phyloP scores from a whole-genome alignment of 306 rosid genomes.

The Luffa aegyptiaca region DNA sequence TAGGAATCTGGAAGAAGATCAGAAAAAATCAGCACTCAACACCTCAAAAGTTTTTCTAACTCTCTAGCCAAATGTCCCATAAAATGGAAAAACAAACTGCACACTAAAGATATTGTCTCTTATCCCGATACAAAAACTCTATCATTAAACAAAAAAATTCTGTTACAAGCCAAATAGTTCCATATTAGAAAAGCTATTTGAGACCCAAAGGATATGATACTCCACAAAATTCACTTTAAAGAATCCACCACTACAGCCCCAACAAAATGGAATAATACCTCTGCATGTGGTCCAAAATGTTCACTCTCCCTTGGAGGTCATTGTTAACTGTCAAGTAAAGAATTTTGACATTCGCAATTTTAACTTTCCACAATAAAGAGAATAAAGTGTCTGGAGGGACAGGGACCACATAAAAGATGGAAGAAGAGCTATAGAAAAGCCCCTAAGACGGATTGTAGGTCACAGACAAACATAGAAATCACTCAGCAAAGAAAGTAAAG shows the following conservation, averaged over 20 bases:
- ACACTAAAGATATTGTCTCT: background rate
- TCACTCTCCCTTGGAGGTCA: background rate
- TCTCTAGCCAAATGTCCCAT: background rate
- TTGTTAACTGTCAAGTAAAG: background rate
- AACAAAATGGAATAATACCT: background rate
- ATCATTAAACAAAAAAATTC: background rate
- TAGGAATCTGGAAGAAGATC: too few species aligned
- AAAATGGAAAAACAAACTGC: background rate
- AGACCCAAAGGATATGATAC: background rate
- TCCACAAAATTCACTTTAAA: background rate
- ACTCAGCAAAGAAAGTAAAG: background rate
- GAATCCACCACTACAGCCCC: background rate
- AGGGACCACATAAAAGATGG: background rate
- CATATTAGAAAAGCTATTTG: background rate
- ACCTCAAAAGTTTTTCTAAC: background rate
- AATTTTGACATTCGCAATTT: background rate
- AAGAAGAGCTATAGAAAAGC: background rate
- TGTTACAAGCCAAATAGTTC: background rate
- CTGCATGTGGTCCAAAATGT: background rate
- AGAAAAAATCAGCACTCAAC: background rate
- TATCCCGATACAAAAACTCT: background rate
- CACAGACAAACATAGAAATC: background rate
- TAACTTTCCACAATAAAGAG: background rate
- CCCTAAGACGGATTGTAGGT: background rate
- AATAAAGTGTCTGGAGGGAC: background rate